Evolutionary conservation across 129 eudicot genomes (phyloP).

Genomic region (Pseudognaphalium luteoalbum): DNA sequence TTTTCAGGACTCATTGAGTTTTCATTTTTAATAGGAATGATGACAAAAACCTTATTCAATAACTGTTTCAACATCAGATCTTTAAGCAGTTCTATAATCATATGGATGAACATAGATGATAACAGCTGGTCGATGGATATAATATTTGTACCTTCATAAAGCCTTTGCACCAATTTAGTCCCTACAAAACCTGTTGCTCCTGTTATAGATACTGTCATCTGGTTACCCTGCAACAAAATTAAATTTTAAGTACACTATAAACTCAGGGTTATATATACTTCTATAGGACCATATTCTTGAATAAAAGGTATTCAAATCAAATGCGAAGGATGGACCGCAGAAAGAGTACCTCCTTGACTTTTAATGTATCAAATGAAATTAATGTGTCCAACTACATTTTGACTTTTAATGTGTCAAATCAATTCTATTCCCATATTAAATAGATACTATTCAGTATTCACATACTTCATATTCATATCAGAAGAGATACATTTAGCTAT

Average conservation of each 20-base stretch:
- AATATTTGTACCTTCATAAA: slow-evolving; percentile 65
- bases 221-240: slow-evolving; percentile 48
- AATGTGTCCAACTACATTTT: background rate
- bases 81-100: no score
- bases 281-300: background rate
- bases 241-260: background rate
- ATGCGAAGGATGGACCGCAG: background rate
- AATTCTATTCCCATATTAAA: background rate
- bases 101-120: no score
- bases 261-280: no score
- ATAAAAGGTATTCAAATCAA: no score
- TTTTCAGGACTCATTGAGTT: no score
- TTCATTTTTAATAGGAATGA: background rate
- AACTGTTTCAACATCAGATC: no score
- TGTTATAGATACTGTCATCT: slow-evolving; percentile 86
- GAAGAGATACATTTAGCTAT: no score
- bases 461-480: background rate
- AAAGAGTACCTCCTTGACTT: background rate
- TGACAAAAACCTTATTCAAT: no score
- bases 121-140: background rate
- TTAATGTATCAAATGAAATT: no score
- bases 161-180: slow-evolving; percentile 77
- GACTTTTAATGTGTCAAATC: background rate
- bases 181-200: slow-evolving; percentile 98
- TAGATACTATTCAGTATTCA: background rate